phyloP scores from a whole-genome alignment of 257 asterid genomes.

The Lavandula angustifolia region DNA sequence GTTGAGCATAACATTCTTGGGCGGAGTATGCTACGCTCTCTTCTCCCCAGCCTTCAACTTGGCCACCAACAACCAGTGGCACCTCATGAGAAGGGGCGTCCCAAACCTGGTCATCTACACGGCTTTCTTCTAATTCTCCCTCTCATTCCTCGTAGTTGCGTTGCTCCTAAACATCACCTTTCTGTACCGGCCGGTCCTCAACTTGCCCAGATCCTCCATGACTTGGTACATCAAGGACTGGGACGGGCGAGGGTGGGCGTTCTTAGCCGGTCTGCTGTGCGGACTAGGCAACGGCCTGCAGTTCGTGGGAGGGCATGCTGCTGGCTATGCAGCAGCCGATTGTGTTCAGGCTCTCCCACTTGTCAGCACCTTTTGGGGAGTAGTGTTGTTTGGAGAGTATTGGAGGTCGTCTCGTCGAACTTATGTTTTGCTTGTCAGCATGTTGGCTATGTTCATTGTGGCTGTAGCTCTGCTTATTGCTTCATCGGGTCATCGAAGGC shows the following conservation, averaged over 20 bases:
- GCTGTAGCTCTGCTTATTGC: constrained; percentile 55
- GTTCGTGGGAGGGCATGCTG: constrained; percentile 65
- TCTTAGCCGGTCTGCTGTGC: constrained; percentile 45
- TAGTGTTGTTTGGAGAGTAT: constrained; percentile 52
- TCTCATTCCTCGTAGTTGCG: constrained; percentile 45
- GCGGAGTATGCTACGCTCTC: constrained; percentile 44
- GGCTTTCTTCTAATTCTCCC: constrained; percentile 60
- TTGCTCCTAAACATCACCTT: constrained; percentile 36
- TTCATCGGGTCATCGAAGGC: constrained; percentile 49
- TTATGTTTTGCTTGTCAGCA: constrained; percentile 42
- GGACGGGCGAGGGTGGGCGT: constrained; percentile 46
- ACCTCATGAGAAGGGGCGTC: constrained; percentile 36
- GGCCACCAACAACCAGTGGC: constrained; percentile 56
- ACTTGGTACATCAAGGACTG: constrained; percentile 41
- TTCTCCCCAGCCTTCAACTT: constrained; percentile 60
- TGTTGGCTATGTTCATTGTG: constrained; percentile 51
- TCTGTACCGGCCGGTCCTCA: constrained; percentile 45
- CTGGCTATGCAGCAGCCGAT: constrained; percentile 64
- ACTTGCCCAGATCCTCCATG: constrained; percentile 50
- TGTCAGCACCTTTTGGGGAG: constrained; percentile 63
- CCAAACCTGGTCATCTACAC: constrained; percentile 47
- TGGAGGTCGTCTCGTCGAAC: constrained; percentile 48
- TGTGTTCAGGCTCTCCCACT: constrained; percentile 68
- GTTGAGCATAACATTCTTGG: constrained; percentile 47
- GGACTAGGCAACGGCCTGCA: constrained; percentile 59